These are phyloP conservation scores for Eucalyptus pauciflora DNA, from an alignment of 345 rosid species.

Conservation along the genomic window DNA sequence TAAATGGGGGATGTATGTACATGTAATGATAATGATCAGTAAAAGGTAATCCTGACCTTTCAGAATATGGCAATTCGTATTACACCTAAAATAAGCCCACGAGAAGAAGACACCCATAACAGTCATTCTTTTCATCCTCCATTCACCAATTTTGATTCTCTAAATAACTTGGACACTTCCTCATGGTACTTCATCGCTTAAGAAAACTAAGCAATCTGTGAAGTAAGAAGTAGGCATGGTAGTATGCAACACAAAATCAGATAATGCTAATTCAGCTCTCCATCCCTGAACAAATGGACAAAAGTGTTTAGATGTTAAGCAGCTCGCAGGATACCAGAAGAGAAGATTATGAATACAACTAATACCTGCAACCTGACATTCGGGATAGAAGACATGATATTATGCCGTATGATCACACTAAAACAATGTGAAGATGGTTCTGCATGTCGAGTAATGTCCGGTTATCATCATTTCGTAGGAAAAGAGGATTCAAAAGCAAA, in stretches of 20 bases:
- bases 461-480: neutral
- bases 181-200: neutral
- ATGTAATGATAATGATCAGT: neutral
- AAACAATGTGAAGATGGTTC: constrained; percentile 23
- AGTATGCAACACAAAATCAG: constrained; percentile 72
- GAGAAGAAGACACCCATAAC: neutral
- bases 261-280: constrained; percentile 69
- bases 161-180: neutral
- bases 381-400: constrained; percentile 63
- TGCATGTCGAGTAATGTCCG: constrained; percentile 1
- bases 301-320: neutral
- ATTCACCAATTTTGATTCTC: neutral
- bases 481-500: neutral
- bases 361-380: constrained; percentile 70
- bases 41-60: neutral
- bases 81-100: neutral
- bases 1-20: neutral
- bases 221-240: constrained; percentile 36
- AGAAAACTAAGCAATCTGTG: neutral
- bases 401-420: constrained; percentile 46
- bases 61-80: neutral
- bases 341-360: neutral
- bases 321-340: neutral
- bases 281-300: constrained; percentile 43
- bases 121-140: neutral